Evolutionary conservation across 768 basidiomycete species (phyloP), one percentile per base, ranked within the genome.

Genomic region (Serendipita sp.): DNA sequence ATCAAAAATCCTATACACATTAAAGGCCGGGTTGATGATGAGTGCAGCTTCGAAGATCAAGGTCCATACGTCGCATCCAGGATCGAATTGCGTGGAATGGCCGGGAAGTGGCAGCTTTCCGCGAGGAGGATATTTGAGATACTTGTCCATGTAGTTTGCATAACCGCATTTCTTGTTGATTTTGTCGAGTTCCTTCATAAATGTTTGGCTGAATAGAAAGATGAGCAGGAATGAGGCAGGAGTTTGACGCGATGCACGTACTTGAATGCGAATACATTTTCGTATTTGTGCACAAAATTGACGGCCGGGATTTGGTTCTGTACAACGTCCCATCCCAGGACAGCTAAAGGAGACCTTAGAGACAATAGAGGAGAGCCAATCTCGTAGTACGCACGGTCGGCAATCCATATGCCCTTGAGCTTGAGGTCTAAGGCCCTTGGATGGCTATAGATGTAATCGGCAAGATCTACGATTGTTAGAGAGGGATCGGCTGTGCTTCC

Each of bases 1-100:
- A 68, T 88, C 86, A 71, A 86, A 85, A 62, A 89, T 85, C 22
- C 84, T 79, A 69, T 89, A 90, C 4, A 87, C 77, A 66, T 89
- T 77, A 74, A 89, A 90, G 0, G 83, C 86, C 0, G 87, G 88
- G 67, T 89, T 88, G 66, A 85, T 72, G 2, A 72, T 61, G 22
- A 86, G 65, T 0, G 87, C 81, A 0, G 79, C 83, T 20, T 82
- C 71, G 68, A 85, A 82, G 61, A 89, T 82, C 41, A 75, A 72
- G 26, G 79, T 76, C 86, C 84, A 88, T 0, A 87, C 70, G 67
- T 87, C 82, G 65, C 88, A 89, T 22, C 78, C 82, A 5, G 66
- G 69, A 34, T 78, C 77, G 0, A 69, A 72, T 7, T 74, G 70
- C 0, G 75, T 74, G 0, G 80, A 80, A n/a, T 72, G 76, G 4